A percentile compares a stretch with the other conserved stretches of the same genome.
Conservation (phyloP, 345 rosid genomes). For the Populus deltoides region DNA sequence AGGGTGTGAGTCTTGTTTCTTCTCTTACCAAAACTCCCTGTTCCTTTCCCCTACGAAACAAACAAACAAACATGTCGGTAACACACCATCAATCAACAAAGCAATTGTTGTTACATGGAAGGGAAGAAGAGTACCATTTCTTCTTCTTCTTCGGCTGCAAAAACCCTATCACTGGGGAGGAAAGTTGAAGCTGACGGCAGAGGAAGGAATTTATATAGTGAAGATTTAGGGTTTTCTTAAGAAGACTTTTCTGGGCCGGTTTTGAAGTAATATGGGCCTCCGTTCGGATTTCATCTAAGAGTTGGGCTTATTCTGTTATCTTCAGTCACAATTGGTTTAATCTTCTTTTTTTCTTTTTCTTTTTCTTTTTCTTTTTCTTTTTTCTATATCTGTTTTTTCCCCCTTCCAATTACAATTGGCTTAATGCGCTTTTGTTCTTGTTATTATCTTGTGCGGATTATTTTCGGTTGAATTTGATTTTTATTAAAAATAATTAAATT, state of each 20-base stretch:
- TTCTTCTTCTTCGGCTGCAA: conserved; percentile 9
- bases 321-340: too few species aligned
- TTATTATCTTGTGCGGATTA: too few species aligned
- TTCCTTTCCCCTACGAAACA: conserved; percentile 24
- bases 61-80: background rate
- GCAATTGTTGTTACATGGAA: too few species aligned
- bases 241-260: background rate
- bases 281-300: too few species aligned
- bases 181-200: background rate
- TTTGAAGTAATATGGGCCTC: background rate
- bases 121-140: conserved; percentile 24
- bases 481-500: too few species aligned
- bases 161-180: conserved; percentile 1
- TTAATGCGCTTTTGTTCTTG: too few species aligned
- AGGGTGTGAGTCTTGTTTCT: conserved; percentile 33
- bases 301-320: too few species aligned
- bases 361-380: too few species aligned
- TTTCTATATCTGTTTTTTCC: too few species aligned
- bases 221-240: background rate
- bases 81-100: background rate
- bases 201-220: background rate
- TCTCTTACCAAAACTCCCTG: conserved; percentile 31
- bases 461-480: too few species aligned
- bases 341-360: too few species aligned
- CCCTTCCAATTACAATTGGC: too few species aligned